Conservation (phyloP, 2,329 filamentous ascomycete genomes). For the Arthrobotrys conoides region DNA sequence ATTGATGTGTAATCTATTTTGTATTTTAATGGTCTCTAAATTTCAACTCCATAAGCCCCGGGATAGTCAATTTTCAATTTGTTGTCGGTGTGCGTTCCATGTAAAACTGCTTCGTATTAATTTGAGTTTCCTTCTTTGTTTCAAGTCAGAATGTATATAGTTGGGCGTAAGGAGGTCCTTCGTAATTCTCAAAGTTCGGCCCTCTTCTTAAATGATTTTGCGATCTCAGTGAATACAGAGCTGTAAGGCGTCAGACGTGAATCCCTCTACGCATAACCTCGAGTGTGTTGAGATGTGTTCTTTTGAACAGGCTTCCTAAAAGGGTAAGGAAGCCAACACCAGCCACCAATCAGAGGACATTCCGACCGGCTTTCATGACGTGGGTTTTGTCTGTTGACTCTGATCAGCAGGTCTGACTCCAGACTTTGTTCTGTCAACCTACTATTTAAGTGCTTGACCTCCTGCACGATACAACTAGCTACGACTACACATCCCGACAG, state of each 20-base stretch:
- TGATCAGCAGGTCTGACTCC: slow-evolving; percentile 48
- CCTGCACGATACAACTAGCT: not conserved
- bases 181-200: too few species aligned
- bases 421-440: not conserved
- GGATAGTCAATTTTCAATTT: not conserved
- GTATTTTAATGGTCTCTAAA: not conserved
- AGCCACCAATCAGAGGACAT: slow-evolving; percentile 39
- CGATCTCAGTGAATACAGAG: too few species aligned
- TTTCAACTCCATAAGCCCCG: not conserved
- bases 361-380: slow-evolving; percentile 47
- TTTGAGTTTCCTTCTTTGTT: too few species aligned
- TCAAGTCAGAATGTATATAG: too few species aligned
- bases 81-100: too few species aligned
- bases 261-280: too few species aligned
- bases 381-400: slow-evolving; percentile 49
- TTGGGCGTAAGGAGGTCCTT: too few species aligned
- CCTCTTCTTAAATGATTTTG: not conserved
- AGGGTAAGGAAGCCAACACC: slow-evolving; percentile 1
- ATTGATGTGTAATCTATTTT: not conserved
- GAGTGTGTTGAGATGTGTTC: slow-evolving; percentile 17
- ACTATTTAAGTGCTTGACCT: not conserved
- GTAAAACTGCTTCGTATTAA: too few species aligned
- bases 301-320: slow-evolving; percentile 2
- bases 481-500: not conserved
- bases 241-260: too few species aligned